phyloP scores from a whole-genome alignment of 2,329 filamentous ascomycete species.

The Cladosporium sphaerospermum region DNA sequence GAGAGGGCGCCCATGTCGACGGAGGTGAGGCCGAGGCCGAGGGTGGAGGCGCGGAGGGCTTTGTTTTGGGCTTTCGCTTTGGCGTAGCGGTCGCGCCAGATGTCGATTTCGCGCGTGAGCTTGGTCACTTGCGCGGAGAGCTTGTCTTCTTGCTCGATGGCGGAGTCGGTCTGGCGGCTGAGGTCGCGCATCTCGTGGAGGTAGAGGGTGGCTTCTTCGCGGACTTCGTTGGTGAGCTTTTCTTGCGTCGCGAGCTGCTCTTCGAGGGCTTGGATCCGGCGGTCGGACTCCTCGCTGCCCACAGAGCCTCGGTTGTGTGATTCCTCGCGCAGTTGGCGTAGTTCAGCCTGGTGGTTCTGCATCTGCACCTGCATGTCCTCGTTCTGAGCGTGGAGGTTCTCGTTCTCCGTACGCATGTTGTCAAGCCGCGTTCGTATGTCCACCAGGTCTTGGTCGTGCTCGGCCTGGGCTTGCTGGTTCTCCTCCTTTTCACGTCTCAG shows the following conservation, averaged over 20 bases:
- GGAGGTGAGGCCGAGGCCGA: conserved; percentile 59
- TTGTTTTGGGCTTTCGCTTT: conserved; percentile 82
- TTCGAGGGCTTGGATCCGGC: conserved; percentile 53
- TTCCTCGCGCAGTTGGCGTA: conserved; percentile 32
- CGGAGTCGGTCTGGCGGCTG: conserved; percentile 70
- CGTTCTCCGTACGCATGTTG: conserved; percentile 10
- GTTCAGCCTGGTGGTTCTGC: conserved; percentile 23
- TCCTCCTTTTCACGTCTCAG: conserved; percentile 45
- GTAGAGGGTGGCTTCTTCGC: conserved; percentile 74
- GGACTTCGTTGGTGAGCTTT: conserved; percentile 78
- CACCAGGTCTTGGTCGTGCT: conserved; percentile 21
- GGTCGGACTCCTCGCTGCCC: conserved; percentile 46
- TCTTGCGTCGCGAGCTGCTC: conserved; percentile 70
- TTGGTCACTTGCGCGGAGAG: conserved; percentile 67
- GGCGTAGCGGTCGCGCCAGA: conserved; percentile 87
- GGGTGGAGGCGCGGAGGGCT: conserved; percentile 71
- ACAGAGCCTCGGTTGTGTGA: neutral
- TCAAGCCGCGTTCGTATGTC: conserved; percentile 17
- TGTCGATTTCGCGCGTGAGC: conserved; percentile 75
- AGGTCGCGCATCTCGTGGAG: conserved; percentile 83
- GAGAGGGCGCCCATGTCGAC: conserved; percentile 57
- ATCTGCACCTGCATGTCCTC: conserved; percentile 13
- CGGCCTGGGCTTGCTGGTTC: conserved; percentile 19
- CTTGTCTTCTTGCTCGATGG: conserved; percentile 75
- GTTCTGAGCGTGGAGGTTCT: conserved; percentile 9